Evolutionary conservation across 2,329 filamentous ascomycete genomes (phyloP), one percentile per base, ranked within the genome.

Genomic region (Sarocladiaceae sp.): DNA sequence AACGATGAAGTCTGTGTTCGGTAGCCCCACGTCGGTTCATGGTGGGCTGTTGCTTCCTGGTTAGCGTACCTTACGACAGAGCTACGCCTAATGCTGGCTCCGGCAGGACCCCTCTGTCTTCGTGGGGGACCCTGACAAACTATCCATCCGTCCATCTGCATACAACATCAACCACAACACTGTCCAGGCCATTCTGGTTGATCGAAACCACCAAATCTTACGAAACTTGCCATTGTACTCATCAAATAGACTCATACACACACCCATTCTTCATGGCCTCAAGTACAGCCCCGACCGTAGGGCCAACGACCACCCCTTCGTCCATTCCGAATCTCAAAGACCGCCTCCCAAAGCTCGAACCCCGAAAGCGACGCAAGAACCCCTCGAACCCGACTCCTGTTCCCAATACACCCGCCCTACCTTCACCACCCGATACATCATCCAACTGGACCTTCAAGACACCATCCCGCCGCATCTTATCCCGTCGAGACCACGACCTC

Each of bases 401-500:
- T 42, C 92, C 92, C 54, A 76, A 80, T 59, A 96, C 92, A 25
- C 91, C 91, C 46, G 65, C 77, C 35, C 78, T 97, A 8, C 84
- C 90, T 29, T 68, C 82, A 44, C 85, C 86, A 17, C 85, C 52
- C 17, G 78, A 83, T 55, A 74, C 78, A 36, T 76, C 79, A 50
- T 42, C 49, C 26, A 76, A 71, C 42, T 75, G 85, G 63, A 71
- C 68, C 5, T 95, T 89, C 73, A 73, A 75, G 53, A 73, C 73
- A 5, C 94, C 94, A 1, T 80, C 77, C 12, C 81, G 92, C 55
- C 82, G 92, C 8, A 97, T 99, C 50, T 73, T 99, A 12, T 93
- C 91, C 3, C 76, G 76, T 2, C 74, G 80, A 47, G 94, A 99
- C 59, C 92, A 96, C 65, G 78, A 88, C 17, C 71, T 90, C 3